Base-by-base conservation (phyloP, 2,329 filamentous ascomycete genomes). In the Nothophaeocryptopus gaeumannii region DNA sequence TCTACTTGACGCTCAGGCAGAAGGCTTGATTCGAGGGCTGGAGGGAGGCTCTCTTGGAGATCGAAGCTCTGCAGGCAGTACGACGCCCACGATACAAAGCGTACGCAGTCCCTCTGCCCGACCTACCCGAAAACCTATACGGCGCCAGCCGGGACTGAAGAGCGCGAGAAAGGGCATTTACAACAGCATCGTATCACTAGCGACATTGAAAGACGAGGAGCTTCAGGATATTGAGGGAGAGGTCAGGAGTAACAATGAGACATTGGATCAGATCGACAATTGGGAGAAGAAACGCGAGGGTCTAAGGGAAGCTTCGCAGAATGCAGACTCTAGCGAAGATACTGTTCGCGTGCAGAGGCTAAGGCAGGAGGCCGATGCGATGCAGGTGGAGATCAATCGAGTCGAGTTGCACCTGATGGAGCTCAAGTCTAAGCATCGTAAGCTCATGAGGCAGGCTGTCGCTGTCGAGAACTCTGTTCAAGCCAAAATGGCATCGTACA, bases 401-500 rank as follows among this genome's bases (percentile, higher is more conserved):
- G 72, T 88, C 30, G 85, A 90, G 65, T 75, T 82, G 60, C 79
- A 80, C 56, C 72, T 91, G 2, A 72, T 76, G 16, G 75, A 76
- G 2, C 74, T 89, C 70, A 81, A 81, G 59, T 78, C 75, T 39
- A 74, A 79, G 26, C 81, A 83, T 57, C 72, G 77, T n/a, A 78
- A 76, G 63, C 67, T 90, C 0, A 70, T 79, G 53, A 76, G 76
- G 2, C 77, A 81, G 60, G 80, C 88, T 39, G 75, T 79, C 5
- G 81, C 85, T 47, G 76, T 82, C 1, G 77, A 78, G 55, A 89
- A 84, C 58, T 77, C 78, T 46, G 74, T 84, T 33, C 86, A 89
- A 64, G 83, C 86, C 2, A 82, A 82, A n/a, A 66, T 89, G 11
- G 87, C 84, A 47, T 84, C 85, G 0, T 90, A 89, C 65, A 80